Conservation (phyloP, 768 basidiomycete genomes). For the Agaricus bisporus region DNA sequence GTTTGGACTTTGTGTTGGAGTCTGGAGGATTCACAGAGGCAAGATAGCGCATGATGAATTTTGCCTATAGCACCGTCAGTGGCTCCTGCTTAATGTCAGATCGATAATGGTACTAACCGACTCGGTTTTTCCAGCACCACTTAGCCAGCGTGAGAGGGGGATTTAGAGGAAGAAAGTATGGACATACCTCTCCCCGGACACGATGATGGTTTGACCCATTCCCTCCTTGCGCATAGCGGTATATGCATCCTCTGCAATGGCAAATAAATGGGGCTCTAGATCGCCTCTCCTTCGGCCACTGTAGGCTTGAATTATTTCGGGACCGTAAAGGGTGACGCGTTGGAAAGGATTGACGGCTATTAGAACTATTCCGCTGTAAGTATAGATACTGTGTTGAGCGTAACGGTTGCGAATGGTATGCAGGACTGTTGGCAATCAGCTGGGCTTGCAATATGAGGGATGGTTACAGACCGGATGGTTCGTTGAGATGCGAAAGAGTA, state of each 20-base stretch:
- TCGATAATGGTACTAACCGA: conserved; percentile 48
- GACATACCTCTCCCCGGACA: conserved; percentile 90
- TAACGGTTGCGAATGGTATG: conserved; percentile 98
- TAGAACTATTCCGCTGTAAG: conserved; percentile 97
- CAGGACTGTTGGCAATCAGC: conserved; percentile 50
- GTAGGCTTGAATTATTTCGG: conserved; percentile 96
- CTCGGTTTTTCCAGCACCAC: conserved; percentile 99
- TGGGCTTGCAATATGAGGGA: neutral
- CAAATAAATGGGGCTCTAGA: conserved; percentile 95
- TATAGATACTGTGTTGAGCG: conserved; percentile 95
- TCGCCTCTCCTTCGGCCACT: conserved; percentile 89
- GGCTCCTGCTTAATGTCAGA: neutral
- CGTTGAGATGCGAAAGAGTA: conserved; percentile 95
- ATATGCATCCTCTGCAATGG: conserved; percentile 98
- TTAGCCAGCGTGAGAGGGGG: conserved; percentile 26
- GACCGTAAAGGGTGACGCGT: conserved; percentile 93
- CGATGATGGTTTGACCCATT: conserved; percentile 97
- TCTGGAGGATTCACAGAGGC: conserved; percentile 92
- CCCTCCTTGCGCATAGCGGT: conserved; percentile 94
- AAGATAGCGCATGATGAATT: conserved; percentile 99
- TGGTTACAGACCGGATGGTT: conserved; percentile 75
- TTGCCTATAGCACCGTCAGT: conserved; percentile 49
- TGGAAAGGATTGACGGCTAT: conserved; percentile 99
- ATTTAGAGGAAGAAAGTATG: conserved; percentile 6
- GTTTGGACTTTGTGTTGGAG: conserved; percentile 51